These are phyloP conservation scores for Populus deltoides DNA, from an alignment of 345 rosid species.

Conservation along the genomic window DNA sequence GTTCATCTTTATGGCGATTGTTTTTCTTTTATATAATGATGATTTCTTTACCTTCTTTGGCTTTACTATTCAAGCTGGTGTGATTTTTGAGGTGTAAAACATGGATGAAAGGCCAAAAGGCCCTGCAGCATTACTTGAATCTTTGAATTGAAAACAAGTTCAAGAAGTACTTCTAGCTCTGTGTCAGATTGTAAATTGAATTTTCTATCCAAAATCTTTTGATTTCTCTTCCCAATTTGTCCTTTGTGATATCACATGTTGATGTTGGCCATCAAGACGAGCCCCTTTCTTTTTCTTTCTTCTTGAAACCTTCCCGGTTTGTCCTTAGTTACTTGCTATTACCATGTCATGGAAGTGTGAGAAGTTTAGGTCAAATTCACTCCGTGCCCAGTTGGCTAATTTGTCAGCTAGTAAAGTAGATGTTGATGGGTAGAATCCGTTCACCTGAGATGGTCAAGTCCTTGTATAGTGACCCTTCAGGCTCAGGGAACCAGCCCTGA, in stretches of 20 bases:
- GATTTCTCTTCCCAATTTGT: constrained; percentile 33
- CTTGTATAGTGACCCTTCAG: constrained; percentile 6
- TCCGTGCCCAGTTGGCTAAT: constrained; percentile 10
- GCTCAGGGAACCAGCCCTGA: constrained; percentile 11
- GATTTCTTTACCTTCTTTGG: constrained; percentile 5
- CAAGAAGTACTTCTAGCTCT: background rate
- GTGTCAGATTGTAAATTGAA: constrained; percentile 20
- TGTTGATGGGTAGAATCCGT: constrained; percentile 2
- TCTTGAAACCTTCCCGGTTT: constrained; percentile 21
- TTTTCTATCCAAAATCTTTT: constrained; percentile 10
- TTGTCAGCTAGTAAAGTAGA: constrained; percentile 9
- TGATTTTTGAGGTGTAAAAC: constrained; percentile 11
- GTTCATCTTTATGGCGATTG: constrained; percentile 7
- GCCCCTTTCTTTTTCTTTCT: too few species aligned
- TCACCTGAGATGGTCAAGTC: background rate
- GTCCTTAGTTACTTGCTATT: constrained; percentile 20
- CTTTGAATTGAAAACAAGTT: background rate
- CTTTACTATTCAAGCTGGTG: constrained; percentile 7
- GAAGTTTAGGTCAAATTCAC: constrained; percentile 1
- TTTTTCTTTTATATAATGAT: background rate
- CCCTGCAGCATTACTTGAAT: background rate
- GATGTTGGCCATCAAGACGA: constrained; percentile 1
- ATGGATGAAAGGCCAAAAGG: background rate
- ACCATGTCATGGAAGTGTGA: constrained; percentile 18
- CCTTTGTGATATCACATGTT: constrained; percentile 34